phyloP scores from a whole-genome alignment of 1,284 basidiomycete species.

The Puccinia polysora region DNA sequence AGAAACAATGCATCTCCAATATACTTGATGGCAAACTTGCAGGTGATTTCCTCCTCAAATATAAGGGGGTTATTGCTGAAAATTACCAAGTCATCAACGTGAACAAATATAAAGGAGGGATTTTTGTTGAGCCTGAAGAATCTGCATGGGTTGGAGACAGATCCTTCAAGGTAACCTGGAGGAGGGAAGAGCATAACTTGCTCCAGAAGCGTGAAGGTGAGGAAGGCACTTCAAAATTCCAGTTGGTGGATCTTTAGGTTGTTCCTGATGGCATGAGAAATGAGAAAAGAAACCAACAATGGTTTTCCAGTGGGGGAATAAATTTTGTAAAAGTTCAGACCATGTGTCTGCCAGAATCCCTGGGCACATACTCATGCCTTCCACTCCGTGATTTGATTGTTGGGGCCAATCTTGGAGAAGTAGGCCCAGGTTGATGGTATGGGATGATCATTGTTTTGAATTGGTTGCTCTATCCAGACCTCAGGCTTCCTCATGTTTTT shows the following conservation, averaged over 20 bases:
- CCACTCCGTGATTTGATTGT: not conserved
- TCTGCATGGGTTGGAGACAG: not conserved
- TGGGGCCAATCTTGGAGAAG: not conserved
- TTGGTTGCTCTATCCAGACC: not conserved
- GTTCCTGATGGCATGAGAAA: not conserved
- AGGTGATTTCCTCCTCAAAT: not conserved
- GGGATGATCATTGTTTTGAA: not conserved
- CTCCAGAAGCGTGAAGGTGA: not conserved
- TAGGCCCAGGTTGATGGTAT: not conserved
- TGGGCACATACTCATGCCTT: slow-evolving; percentile 17
- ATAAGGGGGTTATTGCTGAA: not conserved
- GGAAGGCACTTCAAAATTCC: slow-evolving; percentile 4
- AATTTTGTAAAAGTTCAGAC: not conserved
- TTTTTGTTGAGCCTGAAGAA: not conserved
- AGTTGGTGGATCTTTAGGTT: not conserved
- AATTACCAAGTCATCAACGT: slow-evolving; percentile 9
- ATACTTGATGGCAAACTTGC: not conserved
- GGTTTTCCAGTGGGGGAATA: slow-evolving; percentile 3
- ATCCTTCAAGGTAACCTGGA: not conserved
- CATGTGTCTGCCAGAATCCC: slow-evolving; percentile 7
- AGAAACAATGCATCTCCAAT: not conserved
- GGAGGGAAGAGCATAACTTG: not conserved
- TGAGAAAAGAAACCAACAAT: not conserved
- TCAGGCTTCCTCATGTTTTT: not conserved
- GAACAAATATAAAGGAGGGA: not conserved